Conservation (phyloP, 2,329 filamentous ascomycete genomes). For the Colletotrichum higginsianum region DNA sequence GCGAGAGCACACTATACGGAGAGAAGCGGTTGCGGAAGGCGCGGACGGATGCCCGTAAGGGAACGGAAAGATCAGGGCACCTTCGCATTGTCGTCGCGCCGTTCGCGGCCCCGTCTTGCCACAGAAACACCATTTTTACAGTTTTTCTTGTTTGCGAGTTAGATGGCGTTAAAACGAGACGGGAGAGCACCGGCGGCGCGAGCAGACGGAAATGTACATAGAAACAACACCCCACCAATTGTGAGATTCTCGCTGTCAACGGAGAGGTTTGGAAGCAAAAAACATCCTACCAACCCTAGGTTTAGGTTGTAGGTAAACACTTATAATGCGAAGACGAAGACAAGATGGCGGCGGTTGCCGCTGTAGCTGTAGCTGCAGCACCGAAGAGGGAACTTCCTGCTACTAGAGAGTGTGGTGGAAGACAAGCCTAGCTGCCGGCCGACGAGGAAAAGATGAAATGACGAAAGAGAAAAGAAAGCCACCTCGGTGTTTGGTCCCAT, state of each 20-base stretch:
- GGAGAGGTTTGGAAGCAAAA: conserved; percentile 14
- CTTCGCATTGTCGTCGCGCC: conserved; percentile 36
- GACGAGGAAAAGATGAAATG: conserved; percentile 35
- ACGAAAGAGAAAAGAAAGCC: conserved; percentile 22
- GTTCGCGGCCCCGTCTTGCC: conserved; percentile 19
- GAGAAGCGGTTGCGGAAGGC: conserved; percentile 9
- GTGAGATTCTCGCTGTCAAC: conserved; percentile 26
- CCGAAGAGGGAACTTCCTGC: background rate
- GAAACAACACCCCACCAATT: conserved; percentile 16
- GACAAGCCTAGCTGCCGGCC: conserved; percentile 16
- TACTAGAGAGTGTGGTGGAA: conserved; percentile 7
- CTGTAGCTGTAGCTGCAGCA: background rate
- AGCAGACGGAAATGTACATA: conserved; percentile 40
- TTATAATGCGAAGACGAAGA: conserved; percentile 41
- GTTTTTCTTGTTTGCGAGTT: background rate
- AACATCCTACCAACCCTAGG: conserved; percentile 13
- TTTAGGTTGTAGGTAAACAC: conserved; percentile 39
- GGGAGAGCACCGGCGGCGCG: conserved; percentile 21
- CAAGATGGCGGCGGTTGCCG: background rate
- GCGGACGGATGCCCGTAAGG: conserved; percentile 19
- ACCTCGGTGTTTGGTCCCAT: background rate
- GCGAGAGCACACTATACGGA: background rate
- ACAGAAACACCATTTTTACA: background rate
- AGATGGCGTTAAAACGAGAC: background rate
- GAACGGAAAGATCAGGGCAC: background rate